Evolutionary conservation across 495 filamentous ascomycete species (phyloP).

Genomic region (Daldinia concentrica): DNA sequence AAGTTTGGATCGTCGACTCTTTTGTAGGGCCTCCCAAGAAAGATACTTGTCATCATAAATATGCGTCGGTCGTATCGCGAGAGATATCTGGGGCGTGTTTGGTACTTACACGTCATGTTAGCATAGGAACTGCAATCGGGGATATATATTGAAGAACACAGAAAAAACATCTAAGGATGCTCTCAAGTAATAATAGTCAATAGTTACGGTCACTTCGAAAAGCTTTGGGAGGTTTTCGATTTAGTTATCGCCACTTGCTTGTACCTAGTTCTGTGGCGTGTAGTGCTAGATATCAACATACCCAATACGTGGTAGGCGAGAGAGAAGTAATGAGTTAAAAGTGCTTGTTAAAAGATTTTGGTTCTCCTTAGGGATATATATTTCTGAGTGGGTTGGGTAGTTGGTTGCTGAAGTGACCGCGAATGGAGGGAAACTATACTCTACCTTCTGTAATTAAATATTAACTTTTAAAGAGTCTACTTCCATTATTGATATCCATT

Average conservation of each 20-base stretch:
- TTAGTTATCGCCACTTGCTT: no score
- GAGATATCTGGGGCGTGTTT: background rate
- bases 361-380: background rate
- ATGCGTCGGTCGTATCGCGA: background rate
- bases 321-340: no score
- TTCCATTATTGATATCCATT: background rate
- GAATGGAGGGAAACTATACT: background rate
- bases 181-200: no score
- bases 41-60: background rate
- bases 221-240: no score
- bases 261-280: no score
- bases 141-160: background rate
- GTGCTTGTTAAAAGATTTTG: background rate
- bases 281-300: no score
- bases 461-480: background rate
- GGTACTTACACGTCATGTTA: background rate
- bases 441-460: background rate
- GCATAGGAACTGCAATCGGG: background rate
- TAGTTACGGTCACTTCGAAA: no score
- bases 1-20: background rate
- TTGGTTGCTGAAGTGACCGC: background rate
- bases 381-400: background rate
- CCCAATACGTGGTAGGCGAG: no score
- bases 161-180: background rate
- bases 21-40: background rate